These are phyloP conservation scores for Eucalyptus pumila DNA, from an alignment of 345 rosid species.

Conservation along the genomic window DNA sequence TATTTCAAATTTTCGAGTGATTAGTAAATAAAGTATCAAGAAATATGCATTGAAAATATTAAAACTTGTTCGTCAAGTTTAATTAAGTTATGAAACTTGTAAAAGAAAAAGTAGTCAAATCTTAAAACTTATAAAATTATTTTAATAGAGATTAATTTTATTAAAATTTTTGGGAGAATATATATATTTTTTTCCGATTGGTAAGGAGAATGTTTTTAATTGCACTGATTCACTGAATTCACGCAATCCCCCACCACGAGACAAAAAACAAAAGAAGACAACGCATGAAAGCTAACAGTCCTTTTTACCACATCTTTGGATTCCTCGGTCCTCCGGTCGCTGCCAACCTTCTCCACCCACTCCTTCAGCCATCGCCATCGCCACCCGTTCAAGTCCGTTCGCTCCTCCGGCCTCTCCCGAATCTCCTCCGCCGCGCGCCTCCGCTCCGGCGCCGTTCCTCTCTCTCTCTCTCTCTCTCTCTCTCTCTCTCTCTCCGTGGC, in stretches of 20 bases:
- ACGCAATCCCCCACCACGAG: background rate
- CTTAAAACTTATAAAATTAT: no score
- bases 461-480: background rate
- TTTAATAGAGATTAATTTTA: no score
- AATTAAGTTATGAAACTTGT: no score
- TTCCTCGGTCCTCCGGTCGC: background rate
- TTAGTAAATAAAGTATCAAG: background rate
- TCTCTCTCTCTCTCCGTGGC: background rate
- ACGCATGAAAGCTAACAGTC: no score
- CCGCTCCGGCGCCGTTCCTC: background rate
- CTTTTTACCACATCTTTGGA: background rate
- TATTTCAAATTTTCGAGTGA: background rate
- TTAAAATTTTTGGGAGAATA: background rate
- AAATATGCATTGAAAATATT: no score
- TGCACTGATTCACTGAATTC: background rate
- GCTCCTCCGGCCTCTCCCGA: background rate
- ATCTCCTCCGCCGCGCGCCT: background rate
- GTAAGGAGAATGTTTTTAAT: background rate
- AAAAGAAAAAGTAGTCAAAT: no score
- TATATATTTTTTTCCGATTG: no score
- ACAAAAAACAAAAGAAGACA: background rate
- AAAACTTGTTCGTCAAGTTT: accelerated
- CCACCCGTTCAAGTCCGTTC: background rate
- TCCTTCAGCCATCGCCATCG: background rate
- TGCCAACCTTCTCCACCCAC: background rate